A percentile compares a stretch with the other conserved stretches of the same genome.
phyloP scores from a whole-genome alignment of 192 early-diverging fungal genomes.

The Coemansia sp. region DNA sequence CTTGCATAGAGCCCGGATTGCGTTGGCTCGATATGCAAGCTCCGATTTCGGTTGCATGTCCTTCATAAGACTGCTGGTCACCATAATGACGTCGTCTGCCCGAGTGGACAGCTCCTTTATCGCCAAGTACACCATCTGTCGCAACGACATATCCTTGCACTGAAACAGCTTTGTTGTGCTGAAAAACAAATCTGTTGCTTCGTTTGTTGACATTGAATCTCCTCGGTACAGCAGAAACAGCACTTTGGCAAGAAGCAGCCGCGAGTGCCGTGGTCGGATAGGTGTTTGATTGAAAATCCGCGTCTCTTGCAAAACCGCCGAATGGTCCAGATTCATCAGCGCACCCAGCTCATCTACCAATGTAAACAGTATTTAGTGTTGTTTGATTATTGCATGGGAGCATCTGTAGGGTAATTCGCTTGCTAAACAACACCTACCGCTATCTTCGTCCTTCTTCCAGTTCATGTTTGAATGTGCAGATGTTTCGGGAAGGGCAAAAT shows the following conservation, averaged over 20 bases:
- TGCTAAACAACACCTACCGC: slow-evolving; percentile 23
- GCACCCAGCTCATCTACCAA: slow-evolving; percentile 70
- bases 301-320: slow-evolving; percentile 91
- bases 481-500: not conserved
- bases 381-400: too few species aligned
- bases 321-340: slow-evolving; percentile 88
- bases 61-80: slow-evolving; percentile 90
- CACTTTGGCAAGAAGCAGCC: slow-evolving; percentile 89
- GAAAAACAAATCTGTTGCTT: slow-evolving; percentile 98
- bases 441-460: slow-evolving; percentile 54
- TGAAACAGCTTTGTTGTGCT: slow-evolving; percentile 98
- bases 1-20: slow-evolving; percentile 91
- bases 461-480: slow-evolving; percentile 23
- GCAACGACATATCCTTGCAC: slow-evolving; percentile 85
- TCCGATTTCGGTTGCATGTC: slow-evolving; percentile 95
- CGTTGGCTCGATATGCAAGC: slow-evolving; percentile 90
- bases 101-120: slow-evolving; percentile 94
- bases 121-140: slow-evolving; percentile 96
- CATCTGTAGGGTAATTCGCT: not conserved
- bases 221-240: slow-evolving; percentile 88
- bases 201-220: slow-evolving; percentile 85
- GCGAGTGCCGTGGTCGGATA: slow-evolving; percentile 91
- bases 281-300: slow-evolving; percentile 96
- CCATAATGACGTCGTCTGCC: slow-evolving; percentile 97
- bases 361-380: not conserved